Percentiles rank a stretch among this genome's conserved stretches.
Conservation (phyloP, 169 alveolate genomes). For the Cryptosporidium baileyi region DNA sequence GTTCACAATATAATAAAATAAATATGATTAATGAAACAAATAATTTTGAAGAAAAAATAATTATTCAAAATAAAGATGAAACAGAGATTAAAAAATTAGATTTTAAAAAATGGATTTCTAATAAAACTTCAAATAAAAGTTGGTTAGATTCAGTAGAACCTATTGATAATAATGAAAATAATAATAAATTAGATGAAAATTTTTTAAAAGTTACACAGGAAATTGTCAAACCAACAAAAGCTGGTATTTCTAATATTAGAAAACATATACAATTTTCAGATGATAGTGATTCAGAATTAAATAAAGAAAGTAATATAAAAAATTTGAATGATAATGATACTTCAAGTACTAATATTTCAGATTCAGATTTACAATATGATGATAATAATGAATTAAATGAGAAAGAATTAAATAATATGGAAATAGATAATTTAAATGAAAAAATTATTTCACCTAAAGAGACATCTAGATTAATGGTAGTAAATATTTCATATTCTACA, state of each 20-base stretch:
- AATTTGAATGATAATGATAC: slow-evolving; percentile 67
- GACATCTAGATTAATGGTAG: slow-evolving; percentile 80
- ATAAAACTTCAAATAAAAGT: slow-evolving; percentile 15
- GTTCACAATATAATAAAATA: slow-evolving; percentile 66
- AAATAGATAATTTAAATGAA: slow-evolving; percentile 59
- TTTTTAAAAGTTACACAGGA: slow-evolving; percentile 19
- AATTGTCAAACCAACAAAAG: slow-evolving; percentile 58
- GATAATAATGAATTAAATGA: slow-evolving; percentile 18
- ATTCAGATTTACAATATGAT: slow-evolving; percentile 69
- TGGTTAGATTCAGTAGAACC: slow-evolving; percentile 60
- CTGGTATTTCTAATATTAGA: slow-evolving; percentile 52
- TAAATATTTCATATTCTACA: slow-evolving; percentile 88
- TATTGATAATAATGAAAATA: not conserved
- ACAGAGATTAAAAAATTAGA: not conserved
- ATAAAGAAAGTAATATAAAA: slow-evolving; percentile 71
- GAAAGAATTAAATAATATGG: slow-evolving; percentile 63
- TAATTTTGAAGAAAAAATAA: not conserved
- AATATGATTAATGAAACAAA: slow-evolving; percentile 29
- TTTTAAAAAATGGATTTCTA: slow-evolving; percentile 1
- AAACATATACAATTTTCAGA: slow-evolving; percentile 71
- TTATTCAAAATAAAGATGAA: not conserved
- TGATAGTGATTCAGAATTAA: not conserved
- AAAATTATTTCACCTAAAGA: slow-evolving; percentile 46
- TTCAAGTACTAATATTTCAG: slow-evolving; percentile 67
- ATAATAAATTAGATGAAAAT: not conserved